Base-by-base conservation (phyloP, 257 asterid genomes). In the Solanum chmielewskii region DNA sequence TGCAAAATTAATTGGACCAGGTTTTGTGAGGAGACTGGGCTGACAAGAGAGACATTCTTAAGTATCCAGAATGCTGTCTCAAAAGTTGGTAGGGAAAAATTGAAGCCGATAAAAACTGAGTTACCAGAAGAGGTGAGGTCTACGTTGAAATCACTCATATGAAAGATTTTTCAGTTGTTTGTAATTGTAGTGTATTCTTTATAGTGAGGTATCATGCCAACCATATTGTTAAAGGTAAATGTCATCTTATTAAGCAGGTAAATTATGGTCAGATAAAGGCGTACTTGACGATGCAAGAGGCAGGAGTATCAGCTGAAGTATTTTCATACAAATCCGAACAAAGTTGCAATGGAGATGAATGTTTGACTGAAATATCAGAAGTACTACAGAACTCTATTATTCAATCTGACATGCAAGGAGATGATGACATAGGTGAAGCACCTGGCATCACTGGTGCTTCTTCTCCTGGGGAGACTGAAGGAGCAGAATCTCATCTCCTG, bases 81-180 rank as follows among this genome's bases (percentile, higher is more conserved):
- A 49, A 94, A 91, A 93, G 97, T 93, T 86, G 99, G 98, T 87
- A 93, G 89, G 73, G 97, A 95, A 16, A 95, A 93, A 91, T 87
- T 96, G 83, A 96, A 95, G 88, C 98, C 98, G 52, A 95, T 96
- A 25, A 96, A 96, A 91, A 90, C 78, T 49, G 98, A 96, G 92
- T 92, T 96, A 88, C 95, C 98, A 45, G 98, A 95, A 89, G 98
- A 95, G 94, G 98, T 96, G 88, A 81, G 90, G 88, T 88, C 69
- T 86, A 37, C n/a, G 85, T 86, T 83, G 45, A 71, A 66, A 80
- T 80, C 84, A 29, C 66, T 45, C 64, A 45, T 45, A 80, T 80
- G 39, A 47, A 45, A 11, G 56, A 64, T 84, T 60, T n/a, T 69
- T 69, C 76, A 69, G 21, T 31, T 69, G 47, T 85, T 87, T 29